phyloP scores from a whole-genome alignment of 768 basidiomycete species.

The Cystobasidium ongulense region DNA sequence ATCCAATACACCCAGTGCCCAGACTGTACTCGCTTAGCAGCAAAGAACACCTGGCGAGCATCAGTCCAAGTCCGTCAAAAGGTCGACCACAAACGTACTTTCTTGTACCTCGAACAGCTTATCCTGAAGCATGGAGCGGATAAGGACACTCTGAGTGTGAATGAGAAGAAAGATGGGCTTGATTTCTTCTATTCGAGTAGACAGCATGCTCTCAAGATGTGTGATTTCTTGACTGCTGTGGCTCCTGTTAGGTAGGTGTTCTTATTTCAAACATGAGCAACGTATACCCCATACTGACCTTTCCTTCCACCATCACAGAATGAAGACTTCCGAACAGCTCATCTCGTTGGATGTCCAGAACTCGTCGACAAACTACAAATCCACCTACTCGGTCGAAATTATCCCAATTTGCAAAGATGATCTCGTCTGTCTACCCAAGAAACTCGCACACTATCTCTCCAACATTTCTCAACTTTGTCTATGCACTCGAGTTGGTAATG shows the following conservation, averaged over 20 bases:
- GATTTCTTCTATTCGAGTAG: constrained; percentile 93
- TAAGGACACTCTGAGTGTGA: constrained; percentile 87
- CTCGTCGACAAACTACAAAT: constrained; percentile 89
- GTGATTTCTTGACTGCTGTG: constrained; percentile 78
- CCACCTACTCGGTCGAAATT: constrained; percentile 95
- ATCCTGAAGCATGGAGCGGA: constrained; percentile 94
- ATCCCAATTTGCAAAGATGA: constrained; percentile 96
- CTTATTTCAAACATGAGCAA: background rate
- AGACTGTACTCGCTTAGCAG: constrained; percentile 84
- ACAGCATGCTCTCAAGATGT: constrained; percentile 91
- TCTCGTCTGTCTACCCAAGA: constrained; percentile 75
- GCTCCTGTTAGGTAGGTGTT: constrained; percentile 70
- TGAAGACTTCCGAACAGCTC: constrained; percentile 88
- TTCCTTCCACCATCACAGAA: constrained; percentile 49
- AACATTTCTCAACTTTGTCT: constrained; percentile 82
- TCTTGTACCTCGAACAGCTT: constrained; percentile 91
- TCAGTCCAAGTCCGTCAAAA: constrained; percentile 98
- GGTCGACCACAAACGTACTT: constrained; percentile 94
- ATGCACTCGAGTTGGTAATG: constrained; percentile 84
- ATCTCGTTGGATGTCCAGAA: constrained; percentile 87
- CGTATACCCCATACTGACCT: background rate
- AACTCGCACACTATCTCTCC: constrained; percentile 69
- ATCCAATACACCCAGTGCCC: constrained; percentile 93
- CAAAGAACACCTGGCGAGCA: constrained; percentile 98
- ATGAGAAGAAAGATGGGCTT: constrained; percentile 85